Conservation (phyloP, 2,329 filamentous ascomycete species). For the Cephalotrichum gorgonifer region DNA sequence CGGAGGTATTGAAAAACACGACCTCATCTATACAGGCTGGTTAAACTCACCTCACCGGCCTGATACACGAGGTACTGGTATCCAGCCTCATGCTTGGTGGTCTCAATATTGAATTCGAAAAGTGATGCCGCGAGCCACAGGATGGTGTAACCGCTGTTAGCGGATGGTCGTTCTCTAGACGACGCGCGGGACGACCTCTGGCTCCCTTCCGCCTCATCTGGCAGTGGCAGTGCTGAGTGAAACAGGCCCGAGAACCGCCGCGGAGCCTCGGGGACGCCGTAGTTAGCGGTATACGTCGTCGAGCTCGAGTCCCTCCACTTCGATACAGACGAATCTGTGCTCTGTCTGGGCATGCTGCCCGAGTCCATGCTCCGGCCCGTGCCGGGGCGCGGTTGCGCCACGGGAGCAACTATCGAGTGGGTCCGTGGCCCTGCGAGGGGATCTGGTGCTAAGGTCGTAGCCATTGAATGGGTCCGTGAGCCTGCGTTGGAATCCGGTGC, state of each 20-base stretch:
- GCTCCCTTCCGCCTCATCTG: conserved; percentile 50
- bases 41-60: conserved; percentile 68
- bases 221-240: conserved; percentile 75
- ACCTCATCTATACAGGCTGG: background rate
- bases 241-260: conserved; percentile 68
- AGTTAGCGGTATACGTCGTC: conserved; percentile 36
- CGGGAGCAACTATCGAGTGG: conserved; percentile 13
- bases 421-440: conserved; percentile 36
- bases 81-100: conserved; percentile 81
- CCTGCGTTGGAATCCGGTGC: conserved; percentile 41
- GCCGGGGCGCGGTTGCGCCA: conserved; percentile 38
- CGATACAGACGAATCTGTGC: conserved; percentile 37
- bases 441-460: conserved; percentile 45
- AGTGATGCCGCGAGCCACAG: conserved; percentile 88
- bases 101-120: conserved; percentile 95
- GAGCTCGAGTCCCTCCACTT: conserved; percentile 44
- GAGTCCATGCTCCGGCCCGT: conserved; percentile 53
- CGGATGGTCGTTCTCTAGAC: conserved; percentile 44
- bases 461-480: conserved; percentile 34
- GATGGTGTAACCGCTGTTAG: conserved; percentile 54
- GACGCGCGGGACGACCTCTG: conserved; percentile 47
- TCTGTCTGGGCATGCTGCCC: conserved; percentile 35
- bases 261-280: conserved; percentile 29
- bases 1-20: background rate
- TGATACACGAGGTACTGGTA: conserved; percentile 96